phyloP scores from a whole-genome alignment of 2,329 filamentous ascomycete species.

The Hymenoscyphus fraxineus region DNA sequence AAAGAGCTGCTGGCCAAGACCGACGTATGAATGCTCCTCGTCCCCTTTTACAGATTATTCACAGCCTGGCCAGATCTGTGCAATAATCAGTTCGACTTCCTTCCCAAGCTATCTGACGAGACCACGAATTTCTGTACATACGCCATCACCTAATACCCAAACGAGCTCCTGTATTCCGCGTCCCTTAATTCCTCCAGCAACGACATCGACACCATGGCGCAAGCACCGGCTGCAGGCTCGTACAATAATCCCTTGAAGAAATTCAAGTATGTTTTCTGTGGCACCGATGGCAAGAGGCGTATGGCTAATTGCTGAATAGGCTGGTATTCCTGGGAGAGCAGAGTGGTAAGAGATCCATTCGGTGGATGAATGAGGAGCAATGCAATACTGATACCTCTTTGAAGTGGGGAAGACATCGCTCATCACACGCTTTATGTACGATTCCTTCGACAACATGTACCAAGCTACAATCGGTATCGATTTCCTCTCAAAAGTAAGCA shows the following conservation, averaged over 20 bases:
- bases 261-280: constrained; percentile 72
- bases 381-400: constrained; percentile 22
- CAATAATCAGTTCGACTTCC: not conserved
- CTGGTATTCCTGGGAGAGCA: constrained; percentile 97
- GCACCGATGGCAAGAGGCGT: not conserved
- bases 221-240: constrained; percentile 74
- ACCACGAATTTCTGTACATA: constrained; percentile 18
- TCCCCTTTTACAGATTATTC: constrained; percentile 2
- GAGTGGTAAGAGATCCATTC: constrained; percentile 66
- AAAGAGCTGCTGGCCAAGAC: not conserved
- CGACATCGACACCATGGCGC: constrained; percentile 63
- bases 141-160: constrained; percentile 10
- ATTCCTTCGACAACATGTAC: constrained; percentile 99
- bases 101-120: constrained; percentile 6
- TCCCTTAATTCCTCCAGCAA: constrained; percentile 6
- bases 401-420: constrained; percentile 96
- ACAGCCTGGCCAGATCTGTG: not conserved
- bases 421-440: constrained; percentile 99
- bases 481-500: constrained; percentile 87
- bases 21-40: not conserved
- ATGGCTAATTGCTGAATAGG: constrained; percentile 46
- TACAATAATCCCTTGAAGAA: constrained; percentile 99
- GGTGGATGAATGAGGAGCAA: constrained; percentile 11
- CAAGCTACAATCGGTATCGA: constrained; percentile 99
- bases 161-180: not conserved